These are phyloP conservation scores for Mortierella sp. DNA, from an alignment of 371 early-diverging fungal species.

Conservation along the genomic window DNA sequence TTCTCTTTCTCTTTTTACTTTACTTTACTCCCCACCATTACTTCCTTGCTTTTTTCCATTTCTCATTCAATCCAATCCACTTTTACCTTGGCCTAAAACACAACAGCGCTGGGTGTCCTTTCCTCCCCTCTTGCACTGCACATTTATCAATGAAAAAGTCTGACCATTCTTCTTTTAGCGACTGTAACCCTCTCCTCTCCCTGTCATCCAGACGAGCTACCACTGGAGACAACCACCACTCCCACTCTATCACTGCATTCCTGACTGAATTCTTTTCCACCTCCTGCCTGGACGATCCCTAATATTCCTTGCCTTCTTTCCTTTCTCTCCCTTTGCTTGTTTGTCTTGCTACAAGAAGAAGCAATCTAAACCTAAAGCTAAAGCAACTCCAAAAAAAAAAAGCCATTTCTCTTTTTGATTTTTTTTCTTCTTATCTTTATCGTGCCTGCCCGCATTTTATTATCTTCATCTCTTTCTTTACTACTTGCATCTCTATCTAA, in stretches of 20 bases:
- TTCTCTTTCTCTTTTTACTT: not conserved
- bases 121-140: not conserved
- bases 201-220: constrained; percentile 39
- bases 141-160: constrained; percentile 29
- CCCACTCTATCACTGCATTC: constrained; percentile 20
- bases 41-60: not conserved
- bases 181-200: constrained; percentile 11
- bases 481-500: too few species aligned
- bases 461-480: too few species aligned
- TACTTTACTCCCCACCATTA: not conserved
- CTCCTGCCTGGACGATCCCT: constrained; percentile 53
- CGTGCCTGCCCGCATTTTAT: not conserved
- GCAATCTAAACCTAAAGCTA: too few species aligned
- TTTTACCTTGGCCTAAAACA: not conserved
- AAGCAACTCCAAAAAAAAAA: too few species aligned
- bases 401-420: not conserved
- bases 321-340: not conserved
- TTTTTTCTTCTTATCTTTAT: too few species aligned
- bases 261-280: constrained; percentile 39
- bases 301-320: constrained; percentile 1
- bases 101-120: not conserved
- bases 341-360: not conserved
- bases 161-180: constrained; percentile 14
- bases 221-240: constrained; percentile 21
- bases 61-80: not conserved